Evolutionary conservation across 257 asterid genomes (phyloP), one percentile per base, ranked within the genome.

Genomic region (Plectranthus barbatus): DNA sequence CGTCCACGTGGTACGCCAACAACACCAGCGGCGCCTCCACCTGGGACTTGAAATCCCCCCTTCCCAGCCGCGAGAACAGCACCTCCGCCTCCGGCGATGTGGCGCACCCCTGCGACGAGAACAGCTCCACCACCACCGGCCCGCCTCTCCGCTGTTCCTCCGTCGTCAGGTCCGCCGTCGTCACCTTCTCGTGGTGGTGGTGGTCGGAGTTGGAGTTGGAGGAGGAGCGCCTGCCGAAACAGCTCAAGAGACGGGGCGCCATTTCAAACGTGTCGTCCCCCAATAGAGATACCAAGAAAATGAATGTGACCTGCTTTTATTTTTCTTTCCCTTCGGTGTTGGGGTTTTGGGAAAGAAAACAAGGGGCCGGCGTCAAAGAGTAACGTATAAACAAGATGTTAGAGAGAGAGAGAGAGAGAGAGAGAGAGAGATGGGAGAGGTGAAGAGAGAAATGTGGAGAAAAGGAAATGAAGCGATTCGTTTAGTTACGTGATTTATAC

Each of bases 101-200:
- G 77, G 85, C 84, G 86, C 98, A 91, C 8, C 98, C 98, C 75
- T 91, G 98, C 7, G 96, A 91, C 6, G 96, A 66, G 86, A 88
- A 91, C 6, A 91, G 84, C 79, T 91, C 98, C 73, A 84, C 86
- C 79, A 91, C 81, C 73, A 86, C 83, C 2, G 88, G 80, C 0
- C 94, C 92, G 18, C 79, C 78, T 41, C 88, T 62, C 60, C 82
- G 72, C 66, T 76, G 81, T 70, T 87, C 93, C 81, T 83, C 90
- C 50, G 76, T 57, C 37, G 86, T 31, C 8, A 76, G 0, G n/a
- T 83, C 95, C 8, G 79, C 97, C 10, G 81, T 86, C 45, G 94
- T 70, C 24, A 66, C 82, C 19, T 59, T 72, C 1, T 72, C 85
- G 12, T 61, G 73, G 33, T 58, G 61, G 0, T 31, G 7, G 46